Evolutionary conservation across 495 filamentous ascomycete species (phyloP).

Genomic region (Xylaria nigripes): DNA sequence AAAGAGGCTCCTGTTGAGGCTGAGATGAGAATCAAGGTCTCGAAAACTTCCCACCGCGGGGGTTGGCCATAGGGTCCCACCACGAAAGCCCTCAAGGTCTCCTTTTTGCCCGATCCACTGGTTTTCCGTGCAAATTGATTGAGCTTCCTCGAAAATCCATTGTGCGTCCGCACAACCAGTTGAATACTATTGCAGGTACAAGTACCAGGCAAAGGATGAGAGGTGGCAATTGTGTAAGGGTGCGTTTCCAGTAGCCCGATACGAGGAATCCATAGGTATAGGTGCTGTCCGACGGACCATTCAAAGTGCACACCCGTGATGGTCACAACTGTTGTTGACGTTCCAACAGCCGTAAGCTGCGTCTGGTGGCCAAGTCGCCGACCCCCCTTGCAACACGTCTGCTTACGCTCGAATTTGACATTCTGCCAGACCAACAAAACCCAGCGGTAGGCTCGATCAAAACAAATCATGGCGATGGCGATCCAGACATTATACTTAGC

Average conservation of each 20-base stretch:
- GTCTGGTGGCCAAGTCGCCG: conserved; percentile 48
- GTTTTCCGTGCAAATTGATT: conserved; percentile 53
- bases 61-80: conserved; percentile 52
- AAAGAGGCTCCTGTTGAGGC: conserved; percentile 52
- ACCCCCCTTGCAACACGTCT: conserved; percentile 32
- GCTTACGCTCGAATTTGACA: conserved; percentile 37
- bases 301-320: conserved; percentile 59
- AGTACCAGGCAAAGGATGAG: conserved; percentile 34
- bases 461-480: conserved; percentile 58
- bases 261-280: conserved; percentile 64
- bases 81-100: conserved; percentile 39
- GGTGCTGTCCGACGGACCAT: conserved; percentile 73
- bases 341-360: conserved; percentile 52
- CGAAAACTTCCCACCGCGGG: conserved; percentile 49
- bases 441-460: conserved; percentile 56
- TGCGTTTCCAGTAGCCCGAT: conserved; percentile 65
- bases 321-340: conserved; percentile 58
- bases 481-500: conserved; percentile 61
- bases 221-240: conserved; percentile 68
- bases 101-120: conserved; percentile 23
- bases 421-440: conserved; percentile 54
- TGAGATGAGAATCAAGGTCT: conserved; percentile 50
- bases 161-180: conserved; percentile 62
- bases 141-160: conserved; percentile 61
- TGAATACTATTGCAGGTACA: conserved; percentile 56